Percentiles rank a stretch among this genome's conserved stretches.
Conservation (phyloP, 352 stramenopile species). For the Globisporangium rhizosaccharum region DNA sequence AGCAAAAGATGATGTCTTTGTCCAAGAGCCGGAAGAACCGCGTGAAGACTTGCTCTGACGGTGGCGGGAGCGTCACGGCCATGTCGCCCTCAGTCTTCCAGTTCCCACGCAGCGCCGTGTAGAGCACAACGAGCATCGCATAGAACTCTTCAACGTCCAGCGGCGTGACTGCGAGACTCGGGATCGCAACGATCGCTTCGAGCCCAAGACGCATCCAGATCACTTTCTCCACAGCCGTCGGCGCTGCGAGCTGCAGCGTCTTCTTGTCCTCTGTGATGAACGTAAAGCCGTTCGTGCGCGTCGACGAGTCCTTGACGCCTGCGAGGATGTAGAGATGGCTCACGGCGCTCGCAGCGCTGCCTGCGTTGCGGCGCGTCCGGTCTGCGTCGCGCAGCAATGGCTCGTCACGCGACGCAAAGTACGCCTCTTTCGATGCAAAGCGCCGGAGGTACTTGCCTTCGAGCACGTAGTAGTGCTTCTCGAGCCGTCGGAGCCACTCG, state of each 20-base stretch:
- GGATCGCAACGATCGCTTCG: conserved; percentile 82
- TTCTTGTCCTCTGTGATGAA: conserved; percentile 88
- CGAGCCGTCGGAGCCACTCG: conserved; percentile 76
- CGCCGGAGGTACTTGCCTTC: conserved; percentile 80
- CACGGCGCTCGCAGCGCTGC: conserved; percentile 34
- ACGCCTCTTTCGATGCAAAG: conserved; percentile 82
- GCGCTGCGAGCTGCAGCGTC: conserved; percentile 67
- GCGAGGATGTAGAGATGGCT: conserved; percentile 78
- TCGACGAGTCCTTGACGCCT: conserved; percentile 81
- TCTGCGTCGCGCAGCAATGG: conserved; percentile 51
- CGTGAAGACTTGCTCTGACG: conserved; percentile 84
- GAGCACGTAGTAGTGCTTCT: conserved; percentile 85
- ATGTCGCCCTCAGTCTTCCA: conserved; percentile 85
- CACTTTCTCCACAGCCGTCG: conserved; percentile 77
- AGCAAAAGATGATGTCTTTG: conserved; percentile 85
- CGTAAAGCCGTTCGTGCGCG: conserved; percentile 76
- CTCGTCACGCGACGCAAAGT: conserved; percentile 71
- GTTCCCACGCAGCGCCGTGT: conserved; percentile 70
- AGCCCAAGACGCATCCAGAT: conserved; percentile 86
- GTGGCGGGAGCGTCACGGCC: conserved; percentile 79
- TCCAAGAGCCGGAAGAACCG: conserved; percentile 84
- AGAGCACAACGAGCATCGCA: conserved; percentile 84
- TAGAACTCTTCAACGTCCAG: conserved; percentile 89
- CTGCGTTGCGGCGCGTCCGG: conserved; percentile 30
- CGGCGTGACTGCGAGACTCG: conserved; percentile 67